phyloP scores from a whole-genome alignment of 306 rosid species.

The Pterocarpus macrocarpus region DNA sequence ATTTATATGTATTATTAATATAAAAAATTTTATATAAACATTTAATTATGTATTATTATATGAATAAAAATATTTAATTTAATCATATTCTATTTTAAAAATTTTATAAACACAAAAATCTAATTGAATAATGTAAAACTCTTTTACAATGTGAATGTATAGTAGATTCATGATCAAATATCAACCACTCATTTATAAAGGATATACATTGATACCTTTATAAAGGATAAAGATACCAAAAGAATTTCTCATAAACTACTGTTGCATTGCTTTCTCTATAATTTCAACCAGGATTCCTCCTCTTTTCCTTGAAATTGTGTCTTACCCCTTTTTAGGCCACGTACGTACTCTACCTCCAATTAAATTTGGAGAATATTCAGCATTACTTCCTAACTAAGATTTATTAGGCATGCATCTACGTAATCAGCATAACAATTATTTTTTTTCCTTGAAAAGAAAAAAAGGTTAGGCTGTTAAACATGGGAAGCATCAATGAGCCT shows the following conservation, averaged over 20 bases:
- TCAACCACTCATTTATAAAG: no score
- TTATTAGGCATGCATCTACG: not conserved
- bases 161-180: no score
- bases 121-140: no score
- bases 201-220: not conserved
- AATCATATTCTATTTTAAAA: no score
- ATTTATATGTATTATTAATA: no score
- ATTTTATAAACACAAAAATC: no score
- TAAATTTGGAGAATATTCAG: slow-evolving; percentile 5
- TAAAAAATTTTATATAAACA: no score
- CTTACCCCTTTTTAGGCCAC: not conserved
- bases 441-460: no score
- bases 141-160: no score
- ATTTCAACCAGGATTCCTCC: slow-evolving; percentile 30
- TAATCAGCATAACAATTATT: not conserved
- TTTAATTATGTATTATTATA: no score
- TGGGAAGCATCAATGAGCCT: slow-evolving; percentile 28
- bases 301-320: slow-evolving; percentile 33
- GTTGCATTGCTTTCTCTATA: slow-evolving; percentile 3
- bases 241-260: not conserved
- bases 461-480: slow-evolving; percentile 2
- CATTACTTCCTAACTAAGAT: not conserved
- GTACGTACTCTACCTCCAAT: not conserved
- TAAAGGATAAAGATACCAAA: no score
- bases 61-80: no score